These are phyloP conservation scores for Exophiala phaeomuriformis DNA, from an alignment of 2,329 filamentous ascomycete species.

Conservation along the genomic window DNA sequence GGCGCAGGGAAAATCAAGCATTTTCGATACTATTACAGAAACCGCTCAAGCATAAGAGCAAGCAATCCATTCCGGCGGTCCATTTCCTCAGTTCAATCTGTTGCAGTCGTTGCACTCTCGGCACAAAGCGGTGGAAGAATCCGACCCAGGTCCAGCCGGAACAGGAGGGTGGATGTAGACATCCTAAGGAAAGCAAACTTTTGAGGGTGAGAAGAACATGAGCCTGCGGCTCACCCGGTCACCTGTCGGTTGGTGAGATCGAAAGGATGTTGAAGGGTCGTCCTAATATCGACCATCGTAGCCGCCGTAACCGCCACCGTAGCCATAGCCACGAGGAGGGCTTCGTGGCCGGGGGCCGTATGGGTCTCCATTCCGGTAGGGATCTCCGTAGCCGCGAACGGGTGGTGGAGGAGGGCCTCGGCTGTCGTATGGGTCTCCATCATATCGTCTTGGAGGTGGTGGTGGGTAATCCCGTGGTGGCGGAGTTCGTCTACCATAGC, in stretches of 20 bases:
- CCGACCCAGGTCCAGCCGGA: neutral
- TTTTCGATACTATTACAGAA: conserved; percentile 4
- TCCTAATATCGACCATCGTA: conserved; percentile 25
- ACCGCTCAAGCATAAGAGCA: conserved; percentile 2
- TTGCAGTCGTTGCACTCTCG: conserved; percentile 1
- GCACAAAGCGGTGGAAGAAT: neutral
- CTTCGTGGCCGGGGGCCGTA: conserved; percentile 23
- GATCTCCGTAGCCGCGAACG: conserved; percentile 53
- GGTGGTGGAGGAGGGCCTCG: conserved; percentile 48
- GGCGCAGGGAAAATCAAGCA: neutral
- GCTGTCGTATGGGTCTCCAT: conserved; percentile 66
- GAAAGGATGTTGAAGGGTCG: neutral
- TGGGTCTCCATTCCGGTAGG: conserved; percentile 48
- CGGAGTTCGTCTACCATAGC: conserved; percentile 70
- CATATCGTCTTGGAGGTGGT: conserved; percentile 57
- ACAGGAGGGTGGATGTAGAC: neutral
- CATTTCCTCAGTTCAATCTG: conserved; percentile 9
- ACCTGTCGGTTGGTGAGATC: neutral
- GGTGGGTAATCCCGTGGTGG: conserved; percentile 65
- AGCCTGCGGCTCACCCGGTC: neutral
- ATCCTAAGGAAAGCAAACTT: conserved; percentile 1
- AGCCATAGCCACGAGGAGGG: conserved; percentile 24
- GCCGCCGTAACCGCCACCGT: conserved; percentile 21
- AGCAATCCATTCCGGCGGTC: conserved; percentile 6
- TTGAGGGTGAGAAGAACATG: neutral